Base-by-base conservation (phyloP, 2,329 filamentous ascomycete genomes). In the Endoconidiophora polonica region DNA sequence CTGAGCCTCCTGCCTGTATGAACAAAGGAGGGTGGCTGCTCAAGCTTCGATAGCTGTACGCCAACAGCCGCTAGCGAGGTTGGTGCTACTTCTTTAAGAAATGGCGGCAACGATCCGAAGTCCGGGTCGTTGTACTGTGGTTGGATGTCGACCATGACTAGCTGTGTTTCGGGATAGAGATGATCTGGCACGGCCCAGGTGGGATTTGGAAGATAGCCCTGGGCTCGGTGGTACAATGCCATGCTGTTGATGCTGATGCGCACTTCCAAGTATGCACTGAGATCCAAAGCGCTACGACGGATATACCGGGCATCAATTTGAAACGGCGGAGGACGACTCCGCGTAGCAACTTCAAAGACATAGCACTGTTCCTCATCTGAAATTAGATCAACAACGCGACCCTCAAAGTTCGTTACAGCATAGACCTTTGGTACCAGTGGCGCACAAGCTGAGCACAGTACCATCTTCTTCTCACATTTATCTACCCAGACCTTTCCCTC, bases 11-110 rank as follows among this genome's bases (percentile, higher is more conserved):
- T 50, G 14, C 46, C 49, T 1, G 49, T 49, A 2, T 3, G 23
- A 1, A n/a, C 33, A 36, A 59, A 59, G 16, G 52, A 55, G 4
- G 55, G 55, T 4, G 55, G 53, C 20, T 51, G 44, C 20, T 20
- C 4, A 24, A 45, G 46, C 6, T 20, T 33, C 3, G 5, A 12
- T 14, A 39, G 20, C 14, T 37, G 24, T 23, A 24, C 38, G 23
- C 37, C 36, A n/a, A 26, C 36, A 7, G 41, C 18, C 5, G 24
- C 33, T 5, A 22, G 26, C 20, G 23, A 39, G 3, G 42, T 52
- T 14, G 46, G 26, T 33, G 23, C 22, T 16, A 52, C 45, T 18
- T 52, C 50, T n/a, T 18, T 9, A 9, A 52, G 24, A 16, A 52
- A 48, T 12, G 50, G 45, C 23, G 40, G 18, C 4, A 40, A 24